Percentiles rank a stretch among this genome's conserved stretches.
phyloP scores from a whole-genome alignment of 352 stramenopile genomes.

The Pythium biforme region DNA sequence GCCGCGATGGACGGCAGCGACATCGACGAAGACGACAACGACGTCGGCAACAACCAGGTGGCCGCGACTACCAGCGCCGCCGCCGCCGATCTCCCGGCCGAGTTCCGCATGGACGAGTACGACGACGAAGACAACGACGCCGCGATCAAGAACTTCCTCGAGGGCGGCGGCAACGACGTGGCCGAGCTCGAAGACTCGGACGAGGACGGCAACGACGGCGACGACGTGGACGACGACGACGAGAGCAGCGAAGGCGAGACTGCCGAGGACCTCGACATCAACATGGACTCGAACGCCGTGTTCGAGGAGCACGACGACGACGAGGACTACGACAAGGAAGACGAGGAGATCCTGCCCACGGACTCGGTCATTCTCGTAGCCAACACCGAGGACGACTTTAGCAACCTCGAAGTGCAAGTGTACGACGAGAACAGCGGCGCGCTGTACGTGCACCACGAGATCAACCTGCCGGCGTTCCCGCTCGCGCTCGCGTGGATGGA shows the following conservation, averaged over 20 bases:
- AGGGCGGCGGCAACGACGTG: conserved; percentile 31
- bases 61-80: conserved; percentile 21
- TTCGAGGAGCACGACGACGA: conserved; percentile 70
- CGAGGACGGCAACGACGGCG: conserved; percentile 41
- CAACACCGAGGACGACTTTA: conserved; percentile 98
- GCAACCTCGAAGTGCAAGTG: conserved; percentile 97
- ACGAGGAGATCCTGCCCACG: conserved; percentile 92
- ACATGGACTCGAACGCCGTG: conserved; percentile 57
- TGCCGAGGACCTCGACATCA: conserved; percentile 33
- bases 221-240: conserved; percentile 44
- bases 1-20: conserved; percentile 48
- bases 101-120: conserved; percentile 89
- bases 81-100: conserved; percentile 47
- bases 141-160: conserved; percentile 77
- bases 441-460: conserved; percentile 99
- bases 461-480: conserved; percentile 98
- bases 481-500: conserved; percentile 97
- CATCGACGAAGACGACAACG: conserved; percentile 33
- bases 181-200: conserved; percentile 32
- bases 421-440: conserved; percentile 97
- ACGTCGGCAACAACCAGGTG: conserved; percentile 30
- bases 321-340: conserved; percentile 82
- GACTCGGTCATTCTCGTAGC: conserved; percentile 96
- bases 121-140: conserved; percentile 84
- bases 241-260: conserved; percentile 37